Percentiles rank a stretch among this genome's conserved stretches.
Conservation (phyloP, 345 rosid genomes). For the Moricandia arvensis region DNA sequence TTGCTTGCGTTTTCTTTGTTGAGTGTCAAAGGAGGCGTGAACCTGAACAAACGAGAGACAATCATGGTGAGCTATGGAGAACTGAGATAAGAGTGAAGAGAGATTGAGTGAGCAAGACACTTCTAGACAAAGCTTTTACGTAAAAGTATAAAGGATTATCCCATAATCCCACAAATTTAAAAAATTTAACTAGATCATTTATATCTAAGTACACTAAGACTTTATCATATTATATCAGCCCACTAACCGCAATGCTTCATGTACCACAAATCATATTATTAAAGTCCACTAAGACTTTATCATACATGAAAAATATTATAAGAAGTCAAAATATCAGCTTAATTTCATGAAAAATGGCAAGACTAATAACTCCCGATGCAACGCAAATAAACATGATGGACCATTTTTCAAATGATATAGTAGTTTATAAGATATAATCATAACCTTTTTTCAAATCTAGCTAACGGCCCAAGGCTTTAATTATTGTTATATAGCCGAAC, state of each 20-base stretch:
- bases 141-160: background rate
- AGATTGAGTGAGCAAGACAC: no score
- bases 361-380: background rate
- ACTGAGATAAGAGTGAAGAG: no score
- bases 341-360: background rate
- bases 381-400: background rate
- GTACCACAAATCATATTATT: no score
- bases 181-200: background rate
- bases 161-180: background rate
- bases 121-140: background rate
- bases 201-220: background rate
- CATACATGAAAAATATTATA: background rate
- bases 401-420: background rate
- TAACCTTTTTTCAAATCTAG: background rate
- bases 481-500: slow-evolving; percentile 1
- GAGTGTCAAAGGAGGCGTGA: no score
- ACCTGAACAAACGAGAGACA: no score
- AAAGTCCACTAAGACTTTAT: background rate
- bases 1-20: no score
- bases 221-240: background rate
- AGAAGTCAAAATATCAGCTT: background rate
- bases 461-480: background rate
- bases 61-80: no score
- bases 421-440: background rate
- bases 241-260: background rate